phyloP scores from a whole-genome alignment of 192 early-diverging fungal species.

The Gigaspora rosea region DNA sequence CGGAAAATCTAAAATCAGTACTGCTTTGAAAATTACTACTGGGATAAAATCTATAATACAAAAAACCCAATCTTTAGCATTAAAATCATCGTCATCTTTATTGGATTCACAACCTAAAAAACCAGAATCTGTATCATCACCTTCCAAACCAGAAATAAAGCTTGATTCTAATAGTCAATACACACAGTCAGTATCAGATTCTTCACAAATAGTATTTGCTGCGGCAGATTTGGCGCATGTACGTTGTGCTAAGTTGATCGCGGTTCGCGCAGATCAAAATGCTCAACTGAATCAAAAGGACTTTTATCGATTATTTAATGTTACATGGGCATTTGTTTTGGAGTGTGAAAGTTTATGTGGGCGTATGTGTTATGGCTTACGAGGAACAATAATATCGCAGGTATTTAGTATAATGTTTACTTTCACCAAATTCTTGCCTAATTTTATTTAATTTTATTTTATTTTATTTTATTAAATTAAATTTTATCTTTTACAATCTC shows the following conservation, averaged over 20 bases:
- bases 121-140: constrained; percentile 19
- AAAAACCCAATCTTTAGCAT: constrained; percentile 12
- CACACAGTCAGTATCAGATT: constrained; percentile 64
- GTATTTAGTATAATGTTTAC: constrained; percentile 31
- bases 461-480: not conserved
- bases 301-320: constrained; percentile 81
- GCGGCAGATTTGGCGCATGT: constrained; percentile 85
- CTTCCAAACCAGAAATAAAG: not conserved
- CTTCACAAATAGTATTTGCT: constrained; percentile 74
- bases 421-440: not conserved
- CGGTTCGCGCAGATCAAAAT: constrained; percentile 87
- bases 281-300: constrained; percentile 83
- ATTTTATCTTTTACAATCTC: not conserved
- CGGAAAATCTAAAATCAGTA: constrained; percentile 1
- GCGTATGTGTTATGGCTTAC: constrained; percentile 88
- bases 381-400: constrained; percentile 85
- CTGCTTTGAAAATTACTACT: constrained; percentile 17
- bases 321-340: constrained; percentile 82
- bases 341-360: constrained; percentile 79
- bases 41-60: constrained; percentile 32
- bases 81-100: not conserved
- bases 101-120: not conserved
- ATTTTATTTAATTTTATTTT: not conserved
- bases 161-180: constrained; percentile 32
- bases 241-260: constrained; percentile 84